A percentile compares a stretch with the other conserved stretches of the same genome.
Conservation (phyloP, 2,329 filamentous ascomycete genomes). For the Fusarium piperis region DNA sequence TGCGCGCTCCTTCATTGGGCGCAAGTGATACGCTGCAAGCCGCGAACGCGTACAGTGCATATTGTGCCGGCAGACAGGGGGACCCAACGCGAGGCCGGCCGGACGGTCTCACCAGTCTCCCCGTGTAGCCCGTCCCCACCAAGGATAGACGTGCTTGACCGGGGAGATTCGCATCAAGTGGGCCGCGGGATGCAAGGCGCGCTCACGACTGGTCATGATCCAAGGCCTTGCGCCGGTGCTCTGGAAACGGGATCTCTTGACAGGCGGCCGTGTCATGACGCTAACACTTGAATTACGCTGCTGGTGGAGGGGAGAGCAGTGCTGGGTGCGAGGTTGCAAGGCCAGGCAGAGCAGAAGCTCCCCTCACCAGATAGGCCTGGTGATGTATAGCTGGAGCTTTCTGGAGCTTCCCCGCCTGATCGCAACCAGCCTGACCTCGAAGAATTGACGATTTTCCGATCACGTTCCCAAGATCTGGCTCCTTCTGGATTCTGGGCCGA, state of each 20-base stretch:
- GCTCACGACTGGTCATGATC: constrained; percentile 23
- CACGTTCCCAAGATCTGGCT: constrained; percentile 28
- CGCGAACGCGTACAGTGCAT: constrained; percentile 42
- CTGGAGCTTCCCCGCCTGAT: constrained; percentile 27
- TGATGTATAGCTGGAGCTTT: constrained; percentile 20
- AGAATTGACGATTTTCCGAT: constrained; percentile 31
- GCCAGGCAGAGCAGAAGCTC: constrained; percentile 1
- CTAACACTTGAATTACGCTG: constrained; percentile 41
- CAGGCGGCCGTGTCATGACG: constrained; percentile 38
- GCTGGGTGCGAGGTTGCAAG: constrained; percentile 5
- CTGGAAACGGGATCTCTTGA: constrained; percentile 46
- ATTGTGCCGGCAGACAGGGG: constrained; percentile 12
- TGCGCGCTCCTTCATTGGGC: neutral
- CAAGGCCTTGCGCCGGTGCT: constrained; percentile 42
- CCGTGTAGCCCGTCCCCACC: constrained; percentile 28
- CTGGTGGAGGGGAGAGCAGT: constrained; percentile 10
- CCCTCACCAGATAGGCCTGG: constrained; percentile 4
- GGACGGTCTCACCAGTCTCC: constrained; percentile 32
- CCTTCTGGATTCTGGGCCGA: constrained; percentile 15
- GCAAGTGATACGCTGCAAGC: constrained; percentile 8
- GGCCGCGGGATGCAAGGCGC: constrained; percentile 40
- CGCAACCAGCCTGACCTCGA: constrained; percentile 14
- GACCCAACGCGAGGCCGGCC: constrained; percentile 26
- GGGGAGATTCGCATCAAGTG: constrained; percentile 39
- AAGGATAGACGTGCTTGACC: constrained; percentile 31